Evolutionary conservation across 2,329 filamentous ascomycete species (phyloP), one percentile per base, ranked within the genome.

Genomic region (Aspergillus costaricaensis): DNA sequence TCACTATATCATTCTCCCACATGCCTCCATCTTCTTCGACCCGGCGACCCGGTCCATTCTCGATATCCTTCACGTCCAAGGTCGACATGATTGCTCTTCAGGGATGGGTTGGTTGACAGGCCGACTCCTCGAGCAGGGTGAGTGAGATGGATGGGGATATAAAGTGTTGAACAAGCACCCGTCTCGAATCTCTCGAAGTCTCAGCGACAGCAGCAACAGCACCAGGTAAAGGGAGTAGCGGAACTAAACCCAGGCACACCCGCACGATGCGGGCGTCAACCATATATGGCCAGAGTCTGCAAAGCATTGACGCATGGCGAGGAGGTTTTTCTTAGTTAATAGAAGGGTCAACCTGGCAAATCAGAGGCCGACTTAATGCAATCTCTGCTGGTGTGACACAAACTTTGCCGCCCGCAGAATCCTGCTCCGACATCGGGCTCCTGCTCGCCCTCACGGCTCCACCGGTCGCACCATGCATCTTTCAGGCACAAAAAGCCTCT

Each of bases 41-140:
- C 17, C 17, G 25, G 41, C 10, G 25, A 3, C 39, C 53, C 9
- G 53, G 43, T 15, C 61, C 44, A 39, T 63, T 58, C 32, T 62
- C 61, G 38, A 54, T 49, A 19, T 67, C 63, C 36, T 62, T 65
- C 10, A 61, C 51, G 23, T 65, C 62, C 14, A 47, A 12, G 0
- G 54, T 39, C n/a, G 57, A 53, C 30, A 58, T 49, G 41, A 10
- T 44, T 19, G 19, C 19, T 44, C 5, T 19, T 44, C 6, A n/a
- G 10, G 41, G 19, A 21, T 7, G 41, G 9, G 41, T 27, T 27
- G 25, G 41, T 44, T 44, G 41, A 10, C 41, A 21, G 41, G 59
- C 44, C 49, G 61, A 63, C 36, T 63, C 38, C 44, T 17, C 25
- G 52, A 39, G 23, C 1, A 19, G 10, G 15, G 10, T 5, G 25